Conservation (phyloP, 192 early-diverging fungal species). For the Rhizophagus sp. region DNA sequence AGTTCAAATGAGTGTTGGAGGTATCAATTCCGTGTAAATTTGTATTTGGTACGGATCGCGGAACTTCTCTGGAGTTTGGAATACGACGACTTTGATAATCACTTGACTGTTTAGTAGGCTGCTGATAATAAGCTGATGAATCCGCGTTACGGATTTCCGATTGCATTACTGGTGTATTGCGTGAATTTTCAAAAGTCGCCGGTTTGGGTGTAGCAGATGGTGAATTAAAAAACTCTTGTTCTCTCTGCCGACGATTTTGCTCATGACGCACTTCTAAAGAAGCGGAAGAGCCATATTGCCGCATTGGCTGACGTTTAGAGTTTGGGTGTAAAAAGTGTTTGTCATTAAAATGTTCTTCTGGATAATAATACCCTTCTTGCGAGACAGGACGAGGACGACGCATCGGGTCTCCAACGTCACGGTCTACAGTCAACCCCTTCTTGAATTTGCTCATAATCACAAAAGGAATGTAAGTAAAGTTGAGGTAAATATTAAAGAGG, state of each 20-base stretch:
- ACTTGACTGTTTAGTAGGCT: neutral
- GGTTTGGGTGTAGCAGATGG: neutral
- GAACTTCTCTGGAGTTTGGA: too few relatives aligned
- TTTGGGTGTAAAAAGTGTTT: neutral
- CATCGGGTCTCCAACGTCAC: conserved; percentile 15
- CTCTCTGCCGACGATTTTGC: neutral
- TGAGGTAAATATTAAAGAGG: neutral
- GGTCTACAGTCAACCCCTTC: conserved; percentile 17
- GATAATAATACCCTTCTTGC: conserved; percentile 28
- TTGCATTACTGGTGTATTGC: neutral
- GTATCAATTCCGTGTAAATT: neutral
- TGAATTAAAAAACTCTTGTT: conserved; percentile 13
- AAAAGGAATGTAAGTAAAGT: neutral
- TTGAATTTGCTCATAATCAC: conserved; percentile 26
- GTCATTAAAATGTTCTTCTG: neutral
- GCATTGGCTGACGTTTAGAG: neutral
- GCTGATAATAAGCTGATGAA: too few relatives aligned
- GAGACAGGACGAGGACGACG: conserved; percentile 26
- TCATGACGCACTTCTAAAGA: conserved; percentile 8
- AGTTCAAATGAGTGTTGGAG: neutral
- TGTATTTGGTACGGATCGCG: too few relatives aligned
- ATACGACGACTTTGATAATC: neutral
- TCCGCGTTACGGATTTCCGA: too few relatives aligned
- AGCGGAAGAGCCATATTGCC: conserved; percentile 1
- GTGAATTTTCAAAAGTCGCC: neutral